Base-by-base conservation (phyloP, 2,329 filamentous ascomycete genomes). In the Diaporthe sp. region DNA sequence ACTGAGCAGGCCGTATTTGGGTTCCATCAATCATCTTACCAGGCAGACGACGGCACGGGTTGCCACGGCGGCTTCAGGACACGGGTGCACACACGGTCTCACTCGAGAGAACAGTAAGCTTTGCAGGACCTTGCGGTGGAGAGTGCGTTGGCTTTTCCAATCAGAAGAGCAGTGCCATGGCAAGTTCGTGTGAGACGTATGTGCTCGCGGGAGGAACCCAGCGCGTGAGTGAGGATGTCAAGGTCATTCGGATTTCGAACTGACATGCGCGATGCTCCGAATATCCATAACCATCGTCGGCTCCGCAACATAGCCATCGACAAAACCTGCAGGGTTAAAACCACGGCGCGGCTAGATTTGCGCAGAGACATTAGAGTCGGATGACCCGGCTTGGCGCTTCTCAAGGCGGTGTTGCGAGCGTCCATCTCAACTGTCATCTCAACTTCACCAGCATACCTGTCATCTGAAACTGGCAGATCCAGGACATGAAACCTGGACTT, bases 391-490 rank as follows among this genome's bases (percentile, higher is more conserved):
- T 50, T 47, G 61, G 39, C 27, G 61, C 42, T 35, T 32, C 42
- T 65, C 5, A 12, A n/a, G 22, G 13, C 61, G 17, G 32, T 32
- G 12, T 32, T 35, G 27, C 39, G 12, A 39, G 61, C 39, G 25
- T 42, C 59, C 27, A 12, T 32, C 30, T 15, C 27, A 35, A 27
- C 27, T 42, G 27, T 65, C 61, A 50, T 50, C 61, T 44, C 27
- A 65, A 50, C 19, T 65, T 50, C 19, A n/a, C 27, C 39, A 50
- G 3, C 32, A 35, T 65, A 47, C 13, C 39, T 42, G 37, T 30
- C 61, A 25, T 65, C 61, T 65, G 61, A 65, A 50, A 65, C 61
- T 65, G 39, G 61, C 22, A 35, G 10, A 35, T 50, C 42, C 42
- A 50, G 17, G 17, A 50, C 61, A 50, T 65, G 61, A 65, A 65